Base-by-base conservation (phyloP, 805 yeast species). In the Hanseniaspora vineae region DNA sequence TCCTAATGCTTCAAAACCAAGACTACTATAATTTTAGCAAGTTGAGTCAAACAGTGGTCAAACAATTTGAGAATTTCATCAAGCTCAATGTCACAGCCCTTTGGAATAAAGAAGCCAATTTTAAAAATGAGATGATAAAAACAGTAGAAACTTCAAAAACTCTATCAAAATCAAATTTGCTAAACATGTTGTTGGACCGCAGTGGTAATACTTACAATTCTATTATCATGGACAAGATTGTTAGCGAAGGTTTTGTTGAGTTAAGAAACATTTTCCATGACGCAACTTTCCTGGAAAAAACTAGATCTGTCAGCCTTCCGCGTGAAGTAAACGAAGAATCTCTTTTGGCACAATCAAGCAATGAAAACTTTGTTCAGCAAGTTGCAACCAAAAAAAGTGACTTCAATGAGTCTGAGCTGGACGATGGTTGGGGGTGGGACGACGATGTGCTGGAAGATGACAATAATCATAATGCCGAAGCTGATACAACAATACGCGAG, bases 51-150 rank as follows among this genome's bases (percentile, higher is more conserved):
- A 32, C 53, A 2, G 39, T 61, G 6, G 45, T 53, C 1, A 56
- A 46, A 13, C 65, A 62, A 49, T 40, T 61, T n/a, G 15, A 49
- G 6, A 61, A 57, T 42, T 50, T 53, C 18, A 50, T 60, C 10
- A 58, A 54, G 48, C 46, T 42, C 19, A 55, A 60, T 44, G 55
- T 59, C 2, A 54, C 51, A 12, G 12, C 37, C n/a, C 49, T 57
- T 2, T 51, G 55, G 17, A 51, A 52, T n/a, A 44, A 47, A 14
- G 45, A 51, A 14, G n/a, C 42, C n/a, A 39, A 18, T n/a, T 13
- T 19, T 19, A 23, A 23, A 13, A 14, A 40, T 18, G 13, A 3
- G 17, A 44, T 1, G 42, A 54, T 6, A 56, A 51, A 29, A 45
- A 35, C 4, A 37, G 39, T 31, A 43, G 56, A 5, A n/a, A 18